These are phyloP conservation scores for Aplosporella prunicola DNA, from an alignment of 2,329 filamentous ascomycete genomes.

Conservation along the genomic window DNA sequence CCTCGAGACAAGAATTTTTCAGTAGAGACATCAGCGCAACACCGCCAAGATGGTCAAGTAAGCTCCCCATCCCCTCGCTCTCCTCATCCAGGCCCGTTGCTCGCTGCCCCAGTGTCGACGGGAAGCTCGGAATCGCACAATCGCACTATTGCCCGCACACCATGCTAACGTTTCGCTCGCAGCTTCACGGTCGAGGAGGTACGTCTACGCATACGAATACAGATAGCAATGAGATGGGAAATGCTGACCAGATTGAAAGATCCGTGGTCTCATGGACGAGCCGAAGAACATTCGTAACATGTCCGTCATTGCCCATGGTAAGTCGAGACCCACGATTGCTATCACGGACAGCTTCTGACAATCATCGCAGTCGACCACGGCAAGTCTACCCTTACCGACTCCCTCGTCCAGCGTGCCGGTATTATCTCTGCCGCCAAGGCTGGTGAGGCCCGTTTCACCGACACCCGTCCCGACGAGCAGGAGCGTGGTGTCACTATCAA, in stretches of 20 bases:
- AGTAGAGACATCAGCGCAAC: slow-evolving; percentile 22
- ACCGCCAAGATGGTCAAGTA: slow-evolving; percentile 99
- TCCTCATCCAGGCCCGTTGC: too few relatives aligned
- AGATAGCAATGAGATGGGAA: background rate
- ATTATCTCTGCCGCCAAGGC: slow-evolving; percentile 98
- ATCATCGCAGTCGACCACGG: slow-evolving; percentile 74
- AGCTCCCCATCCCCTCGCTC: slow-evolving; percentile 42
- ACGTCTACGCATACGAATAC: slow-evolving; percentile 26
- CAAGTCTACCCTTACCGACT: slow-evolving; percentile 99
- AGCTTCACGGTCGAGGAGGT: slow-evolving; percentile 97
- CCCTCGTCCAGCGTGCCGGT: slow-evolving; percentile 96
- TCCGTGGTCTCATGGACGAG: slow-evolving; percentile 70
- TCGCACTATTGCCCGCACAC: too few relatives aligned
- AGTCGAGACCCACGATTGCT: slow-evolving; percentile 21
- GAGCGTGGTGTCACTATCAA: slow-evolving; percentile 99
- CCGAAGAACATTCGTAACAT: slow-evolving; percentile 78
- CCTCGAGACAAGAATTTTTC: slow-evolving; percentile 8
- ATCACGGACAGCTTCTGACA: slow-evolving; percentile 8
- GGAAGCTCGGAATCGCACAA: too few relatives aligned
- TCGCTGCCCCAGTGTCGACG: background rate
- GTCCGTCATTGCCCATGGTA: slow-evolving; percentile 98
- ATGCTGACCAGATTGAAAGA: slow-evolving; percentile 40
- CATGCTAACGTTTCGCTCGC: slow-evolving; percentile 42
- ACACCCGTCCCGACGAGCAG: slow-evolving; percentile 96
- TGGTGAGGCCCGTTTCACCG: slow-evolving; percentile 89